Percentiles rank a stretch among this genome's conserved stretches.
These are phyloP conservation scores for Teunomyces kruisii DNA, from an alignment of 805 yeast genomes.

Conservation along the genomic window DNA sequence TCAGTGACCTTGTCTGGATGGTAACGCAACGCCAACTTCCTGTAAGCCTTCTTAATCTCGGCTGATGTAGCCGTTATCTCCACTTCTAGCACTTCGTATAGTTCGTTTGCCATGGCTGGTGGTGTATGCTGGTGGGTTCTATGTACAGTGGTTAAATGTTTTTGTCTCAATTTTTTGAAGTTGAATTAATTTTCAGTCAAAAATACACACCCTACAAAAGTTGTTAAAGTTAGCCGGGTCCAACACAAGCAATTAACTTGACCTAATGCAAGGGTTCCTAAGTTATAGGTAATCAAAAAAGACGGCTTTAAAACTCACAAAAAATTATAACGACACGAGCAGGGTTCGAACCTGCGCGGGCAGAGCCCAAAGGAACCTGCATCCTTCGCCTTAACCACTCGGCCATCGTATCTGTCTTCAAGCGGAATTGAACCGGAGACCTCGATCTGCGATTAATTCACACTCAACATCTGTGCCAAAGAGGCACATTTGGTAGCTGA, in stretches of 20 bases:
- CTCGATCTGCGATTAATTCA: not conserved
- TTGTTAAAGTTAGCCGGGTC: too few species aligned
- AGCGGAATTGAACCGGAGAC: not conserved
- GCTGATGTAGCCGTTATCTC: constrained; percentile 58
- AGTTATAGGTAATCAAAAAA: too few species aligned
- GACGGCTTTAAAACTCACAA: not conserved
- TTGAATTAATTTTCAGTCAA: not conserved
- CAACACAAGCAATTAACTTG: too few species aligned
- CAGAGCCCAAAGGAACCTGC: constrained; percentile 72
- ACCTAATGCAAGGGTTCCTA: too few species aligned
- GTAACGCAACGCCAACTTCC: constrained; percentile 74
- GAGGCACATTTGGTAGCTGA: too few species aligned
- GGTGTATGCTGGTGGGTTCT: not conserved
- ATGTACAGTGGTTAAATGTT: not conserved
- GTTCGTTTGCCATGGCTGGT: constrained; percentile 9
- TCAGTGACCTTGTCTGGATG: constrained; percentile 90
- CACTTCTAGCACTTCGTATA: constrained; percentile 72
- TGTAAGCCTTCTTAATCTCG: constrained; percentile 83
- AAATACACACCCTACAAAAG: not conserved
- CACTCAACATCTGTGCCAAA: too few species aligned
- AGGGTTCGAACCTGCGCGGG: constrained; percentile 83
- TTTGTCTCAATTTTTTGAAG: constrained; percentile 2
- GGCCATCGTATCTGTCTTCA: constrained; percentile 52
- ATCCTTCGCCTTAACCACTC: constrained; percentile 79
- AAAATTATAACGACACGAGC: constrained; percentile 61